Evolutionary conservation across 495 filamentous ascomycete genomes (phyloP).

Genomic region (Aspergillus affinis): DNA sequence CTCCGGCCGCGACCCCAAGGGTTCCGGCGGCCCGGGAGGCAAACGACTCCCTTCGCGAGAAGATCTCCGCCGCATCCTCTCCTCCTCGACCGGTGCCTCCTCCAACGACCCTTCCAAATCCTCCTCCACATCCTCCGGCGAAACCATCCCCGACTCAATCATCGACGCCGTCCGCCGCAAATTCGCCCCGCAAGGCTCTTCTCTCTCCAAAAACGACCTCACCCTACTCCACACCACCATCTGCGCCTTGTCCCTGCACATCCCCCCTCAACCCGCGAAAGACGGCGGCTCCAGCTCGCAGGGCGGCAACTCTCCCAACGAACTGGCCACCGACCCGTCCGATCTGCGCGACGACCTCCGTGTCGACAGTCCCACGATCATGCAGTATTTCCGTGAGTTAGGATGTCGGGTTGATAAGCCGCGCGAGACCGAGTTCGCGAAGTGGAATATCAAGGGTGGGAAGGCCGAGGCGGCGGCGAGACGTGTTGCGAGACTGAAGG

Average conservation of each 20-base stretch:
- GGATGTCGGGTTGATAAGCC: slow-evolving; percentile 59
- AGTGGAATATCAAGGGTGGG: slow-evolving; percentile 48
- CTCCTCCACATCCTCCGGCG: slow-evolving; percentile 5
- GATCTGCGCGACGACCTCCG: slow-evolving; percentile 77
- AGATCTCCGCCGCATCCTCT: slow-evolving; percentile 42
- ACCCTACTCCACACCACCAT: slow-evolving; percentile 68
- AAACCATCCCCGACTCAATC: slow-evolving; percentile 56
- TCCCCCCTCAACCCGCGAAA: slow-evolving; percentile 38
- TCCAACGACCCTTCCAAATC: slow-evolving; percentile 10
- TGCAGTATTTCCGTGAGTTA: slow-evolving; percentile 75
- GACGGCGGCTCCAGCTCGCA: slow-evolving; percentile 46
- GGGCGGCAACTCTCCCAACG: slow-evolving; percentile 62
- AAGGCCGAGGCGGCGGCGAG: slow-evolving; percentile 61
- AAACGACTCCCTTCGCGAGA: slow-evolving; percentile 43
- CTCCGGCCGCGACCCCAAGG: slow-evolving; percentile 24
- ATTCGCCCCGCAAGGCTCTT: slow-evolving; percentile 59
- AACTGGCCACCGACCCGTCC: slow-evolving; percentile 72
- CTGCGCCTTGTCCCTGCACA: slow-evolving; percentile 62
- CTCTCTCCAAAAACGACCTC: slow-evolving; percentile 60
- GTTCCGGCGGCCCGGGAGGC: slow-evolving; percentile 30
- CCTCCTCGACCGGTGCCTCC: slow-evolving; percentile 29
- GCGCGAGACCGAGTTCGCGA: slow-evolving; percentile 42
- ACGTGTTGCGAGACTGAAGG: slow-evolving; percentile 64
- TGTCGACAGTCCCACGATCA: slow-evolving; percentile 61
- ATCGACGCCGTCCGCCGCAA: slow-evolving; percentile 66